Percentiles rank a stretch among this genome's conserved stretches.
These are phyloP conservation scores for Inonotus obliquus DNA, from an alignment of 1,284 basidiomycete species.

Conservation along the genomic window DNA sequence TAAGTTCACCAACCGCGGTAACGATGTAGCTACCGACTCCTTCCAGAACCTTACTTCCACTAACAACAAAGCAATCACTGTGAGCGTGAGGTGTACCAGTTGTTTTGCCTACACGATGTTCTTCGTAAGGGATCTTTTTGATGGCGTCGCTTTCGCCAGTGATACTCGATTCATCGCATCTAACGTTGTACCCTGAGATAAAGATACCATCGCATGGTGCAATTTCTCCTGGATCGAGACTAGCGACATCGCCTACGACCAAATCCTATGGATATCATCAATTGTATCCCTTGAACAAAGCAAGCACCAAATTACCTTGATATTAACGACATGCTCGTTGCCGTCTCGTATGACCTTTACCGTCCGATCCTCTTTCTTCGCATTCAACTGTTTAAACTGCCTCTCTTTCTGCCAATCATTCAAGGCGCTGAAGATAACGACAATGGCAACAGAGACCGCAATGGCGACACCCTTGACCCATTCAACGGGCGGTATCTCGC, in stretches of 20 bases:
- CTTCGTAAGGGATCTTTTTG: slow-evolving; percentile 79
- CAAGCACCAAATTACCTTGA: slow-evolving; percentile 46
- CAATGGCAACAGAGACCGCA: slow-evolving; percentile 81
- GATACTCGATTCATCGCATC: slow-evolving; percentile 94
- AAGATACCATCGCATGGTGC: slow-evolving; percentile 95
- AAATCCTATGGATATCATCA: slow-evolving; percentile 52
- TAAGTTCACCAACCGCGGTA: slow-evolving; percentile 69
- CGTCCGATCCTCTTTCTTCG: slow-evolving; percentile 69
- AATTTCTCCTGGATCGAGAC: slow-evolving; percentile 93
- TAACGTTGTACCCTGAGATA: slow-evolving; percentile 87
- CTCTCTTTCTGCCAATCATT: slow-evolving; percentile 98
- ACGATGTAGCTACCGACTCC: slow-evolving; percentile 93
- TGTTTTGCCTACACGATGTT: slow-evolving; percentile 44
- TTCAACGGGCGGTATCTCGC: slow-evolving; percentile 66
- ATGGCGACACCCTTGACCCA: slow-evolving; percentile 94
- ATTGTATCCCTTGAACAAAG: not conserved
- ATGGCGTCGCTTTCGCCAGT: slow-evolving; percentile 97
- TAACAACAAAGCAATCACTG: slow-evolving; percentile 90
- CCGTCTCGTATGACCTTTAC: slow-evolving; percentile 90
- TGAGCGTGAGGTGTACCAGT: slow-evolving; percentile 36
- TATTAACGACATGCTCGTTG: slow-evolving; percentile 62
- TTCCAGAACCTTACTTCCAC: slow-evolving; percentile 90
- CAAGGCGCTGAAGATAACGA: slow-evolving; percentile 82
- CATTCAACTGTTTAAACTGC: slow-evolving; percentile 81
- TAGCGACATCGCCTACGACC: slow-evolving; percentile 89